These are phyloP conservation scores for Hirsutella minnesotensis DNA, from an alignment of 2,329 filamentous ascomycete genomes.

Conservation along the genomic window DNA sequence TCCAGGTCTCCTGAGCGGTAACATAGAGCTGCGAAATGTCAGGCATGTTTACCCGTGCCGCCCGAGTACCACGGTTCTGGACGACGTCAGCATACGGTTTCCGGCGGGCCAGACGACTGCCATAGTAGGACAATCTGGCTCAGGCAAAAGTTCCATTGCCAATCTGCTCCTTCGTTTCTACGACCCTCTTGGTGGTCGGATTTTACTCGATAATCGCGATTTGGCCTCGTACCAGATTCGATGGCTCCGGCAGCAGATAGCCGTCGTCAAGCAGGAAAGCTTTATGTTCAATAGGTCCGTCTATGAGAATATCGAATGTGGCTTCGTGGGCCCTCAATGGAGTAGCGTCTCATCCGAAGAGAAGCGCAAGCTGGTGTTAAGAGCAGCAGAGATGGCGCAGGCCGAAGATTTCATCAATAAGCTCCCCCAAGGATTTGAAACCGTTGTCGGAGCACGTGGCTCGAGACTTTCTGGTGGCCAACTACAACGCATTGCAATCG, in stretches of 20 bases:
- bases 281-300: slow-evolving; percentile 33
- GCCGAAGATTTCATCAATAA: slow-evolving; percentile 8
- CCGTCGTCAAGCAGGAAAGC: slow-evolving; percentile 34
- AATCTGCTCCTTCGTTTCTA: slow-evolving; percentile 43
- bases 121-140: slow-evolving; percentile 39
- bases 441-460: slow-evolving; percentile 6
- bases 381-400: slow-evolving; percentile 6
- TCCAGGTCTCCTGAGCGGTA: slow-evolving; percentile 12
- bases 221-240: slow-evolving; percentile 26
- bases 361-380: not conserved
- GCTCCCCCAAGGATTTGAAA: slow-evolving; percentile 6
- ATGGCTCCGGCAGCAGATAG: slow-evolving; percentile 35
- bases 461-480: slow-evolving; percentile 3
- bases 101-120: slow-evolving; percentile 33
- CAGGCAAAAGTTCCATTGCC: slow-evolving; percentile 38
- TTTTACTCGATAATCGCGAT: slow-evolving; percentile 24
- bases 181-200: slow-evolving; percentile 26
- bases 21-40: slow-evolving; percentile 30
- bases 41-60: slow-evolving; percentile 39
- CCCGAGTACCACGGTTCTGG: slow-evolving; percentile 26
- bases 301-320: slow-evolving; percentile 20
- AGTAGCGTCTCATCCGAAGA: not conserved
- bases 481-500: slow-evolving; percentile 1
- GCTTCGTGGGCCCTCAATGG: slow-evolving; percentile 22
- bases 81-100: slow-evolving; percentile 22